Base-by-base conservation (phyloP, 2,329 filamentous ascomycete species). In the Curvularia hawaiiensis region DNA sequence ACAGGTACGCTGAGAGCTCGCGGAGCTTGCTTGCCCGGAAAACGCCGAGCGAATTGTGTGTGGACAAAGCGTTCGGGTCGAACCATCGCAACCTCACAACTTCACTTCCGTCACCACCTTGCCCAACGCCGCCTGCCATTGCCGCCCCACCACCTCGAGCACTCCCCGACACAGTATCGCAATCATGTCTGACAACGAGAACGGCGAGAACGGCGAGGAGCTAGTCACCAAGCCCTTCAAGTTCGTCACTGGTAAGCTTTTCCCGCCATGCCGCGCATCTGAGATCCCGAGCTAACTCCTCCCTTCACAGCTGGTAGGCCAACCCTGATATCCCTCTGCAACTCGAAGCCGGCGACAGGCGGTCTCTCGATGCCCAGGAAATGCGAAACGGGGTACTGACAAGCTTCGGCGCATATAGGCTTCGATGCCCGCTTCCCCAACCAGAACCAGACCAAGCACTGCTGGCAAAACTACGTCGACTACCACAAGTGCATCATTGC, bases 381-480 rank as follows among this genome's bases (percentile, higher is more conserved):
- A 28, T 50, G 52, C 45, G 43, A 44, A n/a, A 44, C 43, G 30
- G 62, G 52, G 47, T 64, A 56, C 64, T 70, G 50, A 69, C 65
- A 48, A 56, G 58, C 62, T 63, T 50, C 55, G 59, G 59, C 64
- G 66, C 63, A 59, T 50, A 52, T 65, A 97, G 95, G 95, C 85
- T 96, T 96, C 84, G 95, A 99, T 80, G 95, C 95, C 81, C 94
- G 95, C 80, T 99, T 98, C 85, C 95, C 95, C 77, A 97, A 99
- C 86, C 84, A 88, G 85, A 99, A 99, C 85, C 91, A 95, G 80
- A 88, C 93, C 83, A 97, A 97, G 90, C 93, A 99, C 88, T 99
- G 95, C 91, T 99, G 95, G 95, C 96, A 99, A 82, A 99, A 99
- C 88, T 99, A 99, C 83, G 95, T 99, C 84, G 95, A 99, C 82